Evolutionary conservation across 768 basidiomycete species (phyloP), one percentile per base, ranked within the genome.

Genomic region (Scleroderma citrinum): DNA sequence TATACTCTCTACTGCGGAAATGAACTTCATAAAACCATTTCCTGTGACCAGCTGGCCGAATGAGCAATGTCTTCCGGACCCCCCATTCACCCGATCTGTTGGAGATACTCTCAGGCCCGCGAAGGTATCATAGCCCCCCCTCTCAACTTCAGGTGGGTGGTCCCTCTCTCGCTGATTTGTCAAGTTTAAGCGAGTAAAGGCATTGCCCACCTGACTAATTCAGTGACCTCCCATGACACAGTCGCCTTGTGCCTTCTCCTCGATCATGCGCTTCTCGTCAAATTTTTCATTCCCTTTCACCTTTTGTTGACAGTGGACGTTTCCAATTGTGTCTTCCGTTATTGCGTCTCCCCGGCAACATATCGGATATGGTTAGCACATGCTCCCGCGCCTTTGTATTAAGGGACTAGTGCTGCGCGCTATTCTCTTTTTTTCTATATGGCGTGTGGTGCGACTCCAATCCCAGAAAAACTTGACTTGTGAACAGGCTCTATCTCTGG

Each of bases 121-220:
- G 52, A 48, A 48, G 50, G 46, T 35, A 50, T 54, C 58, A 68
- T 65, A 58, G 65, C 67, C 63, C 53, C 56, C 11, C 37, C n/a
- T n/a, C n/a, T 47, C 46, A 43, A 44, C 51, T 43, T 45, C 31
- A 41, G 59, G 43, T 53, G 40, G 40, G 40, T 42, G 40, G 12
- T 16, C 40, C 24, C 24, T 26, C 40, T 45, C 55, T 51, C n/a
- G 46, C 42, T 56, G 55, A 37, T 58, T 47, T 44, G 38, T 42
- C 37, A 47, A 30, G n/a, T 42, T n/a, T 57, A 54, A 52, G 53
- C 58, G 61, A 58, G 54, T 7, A 51, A 32, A 54, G 41, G 57
- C 65, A 63, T 61, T 59, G 62, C 65, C 60, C 51, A 31, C 46
- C 62, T 68, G 59, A 65, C 67, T 61, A 64, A 66, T 59, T 46